Evolutionary conservation across 2,329 filamentous ascomycete genomes (phyloP), one percentile per base, ranked within the genome.

Genomic region (Pezicula carpinea): DNA sequence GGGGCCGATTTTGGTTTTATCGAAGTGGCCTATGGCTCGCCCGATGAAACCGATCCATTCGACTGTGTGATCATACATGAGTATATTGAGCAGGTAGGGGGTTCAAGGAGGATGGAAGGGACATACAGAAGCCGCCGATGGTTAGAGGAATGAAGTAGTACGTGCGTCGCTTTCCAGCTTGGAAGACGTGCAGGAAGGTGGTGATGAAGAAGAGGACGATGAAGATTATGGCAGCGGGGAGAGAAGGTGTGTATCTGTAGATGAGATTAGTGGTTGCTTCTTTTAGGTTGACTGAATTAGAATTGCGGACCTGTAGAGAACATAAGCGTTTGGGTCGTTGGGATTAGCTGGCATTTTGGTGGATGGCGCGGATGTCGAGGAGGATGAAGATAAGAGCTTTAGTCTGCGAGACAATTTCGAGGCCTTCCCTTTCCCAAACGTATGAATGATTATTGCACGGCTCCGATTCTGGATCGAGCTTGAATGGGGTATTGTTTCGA

Each of bases 241-340:
- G 54, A 4, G 69, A 74, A 1, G 75, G 74, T 31, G 69, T 59
- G 53, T 77, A 77, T 39, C 66, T 64, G 50, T 33, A 70, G 69
- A 59, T 61, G 60, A 5, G 66, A 58, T 47, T 62, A 66, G 46
- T 61, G 65, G 19, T 52, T 57, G 17, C 34, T 26, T 29, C 11
- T 21, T 6, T 22, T 3, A 11, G 22, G 1, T 17, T 19, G 17
- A 14, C 5, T 22, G 5, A 29, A 14, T 6, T 15, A 13, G 14
- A 31, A 4, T 18, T n/a, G 32, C 36, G 11, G 26, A 58, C 54
- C 46, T 51, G 45, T 54, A 56, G 10, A 56, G 43, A 4, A 46
- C 43, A 68, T 59, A 51, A 65, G 21, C 3, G 59, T 53, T 46
- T 65, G 52, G 3, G 64, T 64, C 5, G 60, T 14, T 34, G 64